Evolutionary conservation across 306 rosid species (phyloP).

Genomic region (Hippophae rhamnoides): DNA sequence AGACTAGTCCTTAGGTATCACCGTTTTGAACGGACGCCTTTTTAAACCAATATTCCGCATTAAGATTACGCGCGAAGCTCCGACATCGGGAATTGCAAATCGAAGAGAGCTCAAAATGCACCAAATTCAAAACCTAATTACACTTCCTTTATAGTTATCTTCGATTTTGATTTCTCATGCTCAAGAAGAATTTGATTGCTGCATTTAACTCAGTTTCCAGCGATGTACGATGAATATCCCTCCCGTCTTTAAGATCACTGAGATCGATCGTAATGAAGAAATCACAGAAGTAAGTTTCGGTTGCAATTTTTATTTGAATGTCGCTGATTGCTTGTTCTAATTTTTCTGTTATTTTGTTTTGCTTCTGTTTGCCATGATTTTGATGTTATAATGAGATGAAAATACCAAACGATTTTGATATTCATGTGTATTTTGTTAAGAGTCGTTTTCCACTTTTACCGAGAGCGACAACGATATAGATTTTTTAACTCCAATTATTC

Average conservation of each 20-base stretch:
- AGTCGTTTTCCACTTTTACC: no score
- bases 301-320: not conserved
- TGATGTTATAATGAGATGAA: not conserved
- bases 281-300: not conserved
- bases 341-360: not conserved
- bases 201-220: slow-evolving; percentile 9
- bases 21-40: no score
- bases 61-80: slow-evolving; percentile 12
- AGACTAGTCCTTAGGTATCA: no score
- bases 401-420: no score
- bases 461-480: no score
- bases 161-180: slow-evolving; percentile 2
- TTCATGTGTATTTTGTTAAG: no score
- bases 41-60: slow-evolving; percentile 1
- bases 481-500: not conserved
- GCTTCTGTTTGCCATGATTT: not conserved
- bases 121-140: not conserved
- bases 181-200: slow-evolving; percentile 15
- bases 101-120: slow-evolving; percentile 14
- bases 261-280: not conserved
- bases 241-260: not conserved
- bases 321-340: not conserved
- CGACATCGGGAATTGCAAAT: slow-evolving; percentile 14
- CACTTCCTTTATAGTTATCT: not conserved
- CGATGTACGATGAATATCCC: not conserved